These are phyloP conservation scores for Petrea volubilis DNA, from an alignment of 257 asterid genomes.

Conservation along the genomic window DNA sequence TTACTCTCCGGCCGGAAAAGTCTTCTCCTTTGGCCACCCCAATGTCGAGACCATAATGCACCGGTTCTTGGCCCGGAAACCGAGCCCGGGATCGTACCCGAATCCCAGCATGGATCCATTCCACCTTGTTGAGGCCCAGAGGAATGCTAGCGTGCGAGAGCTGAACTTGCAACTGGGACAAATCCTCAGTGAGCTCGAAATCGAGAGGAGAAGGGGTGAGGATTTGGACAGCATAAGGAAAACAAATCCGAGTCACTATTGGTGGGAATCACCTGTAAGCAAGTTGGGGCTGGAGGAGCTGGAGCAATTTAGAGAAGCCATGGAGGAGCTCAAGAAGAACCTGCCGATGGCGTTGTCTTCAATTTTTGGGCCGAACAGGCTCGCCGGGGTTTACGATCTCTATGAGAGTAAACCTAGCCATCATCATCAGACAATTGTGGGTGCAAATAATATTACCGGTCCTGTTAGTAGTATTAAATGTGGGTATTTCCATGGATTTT, in stretches of 20 bases:
- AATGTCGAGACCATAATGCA: slow-evolving; percentile 53
- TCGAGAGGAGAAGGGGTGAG: slow-evolving; percentile 61
- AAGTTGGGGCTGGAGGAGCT: no score
- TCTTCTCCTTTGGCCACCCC: slow-evolving; percentile 69
- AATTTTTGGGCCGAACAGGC: slow-evolving; percentile 23
- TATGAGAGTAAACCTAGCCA: slow-evolving; percentile 48
- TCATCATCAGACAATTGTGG: slow-evolving; percentile 6
- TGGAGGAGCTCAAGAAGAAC: slow-evolving; percentile 59
- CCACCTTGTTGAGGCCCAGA: no score
- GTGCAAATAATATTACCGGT: slow-evolving; percentile 1
- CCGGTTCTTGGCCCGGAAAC: slow-evolving; percentile 35
- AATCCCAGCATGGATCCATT: slow-evolving; percentile 24
- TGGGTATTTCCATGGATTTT: no score
- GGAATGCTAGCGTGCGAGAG: no score
- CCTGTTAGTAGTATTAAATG: slow-evolving; percentile 20
- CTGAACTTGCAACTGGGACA: no score
- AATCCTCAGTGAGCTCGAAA: slow-evolving; percentile 45
- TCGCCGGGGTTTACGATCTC: slow-evolving; percentile 33
- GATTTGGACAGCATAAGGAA: slow-evolving; percentile 49
- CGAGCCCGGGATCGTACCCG: slow-evolving; percentile 16
- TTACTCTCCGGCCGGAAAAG: no score
- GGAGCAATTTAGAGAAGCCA: slow-evolving; percentile 50
- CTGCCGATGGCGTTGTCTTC: no score
- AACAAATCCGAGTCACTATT: slow-evolving; percentile 34
- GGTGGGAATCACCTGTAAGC: slow-evolving; percentile 68